Base-by-base conservation (phyloP, 345 rosid species). In the Camelina hispida region DNA sequence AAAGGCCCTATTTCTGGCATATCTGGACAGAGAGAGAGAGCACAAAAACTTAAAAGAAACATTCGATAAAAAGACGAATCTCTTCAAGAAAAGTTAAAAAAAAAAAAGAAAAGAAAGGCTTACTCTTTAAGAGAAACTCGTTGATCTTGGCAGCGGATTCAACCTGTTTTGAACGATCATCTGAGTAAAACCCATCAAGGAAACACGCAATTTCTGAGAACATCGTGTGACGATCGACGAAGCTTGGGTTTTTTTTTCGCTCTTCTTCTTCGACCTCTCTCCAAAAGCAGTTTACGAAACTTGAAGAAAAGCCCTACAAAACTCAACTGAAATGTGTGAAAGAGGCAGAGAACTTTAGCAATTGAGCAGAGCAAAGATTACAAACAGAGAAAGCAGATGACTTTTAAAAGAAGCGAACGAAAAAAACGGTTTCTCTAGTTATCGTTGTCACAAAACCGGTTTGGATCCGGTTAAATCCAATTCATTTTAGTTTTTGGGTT, bases 251-350 rank as follows among this genome's bases (percentile, higher is more conserved):
- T n/a, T 28, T 28, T 28, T 28, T 15, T 43, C 28, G 28, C 30
- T 28, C 30, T 9, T 46, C 50, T 46, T 46, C 50, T 44, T 44
- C 9, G 16, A 53, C 32, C 34, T 22, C 34, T 22, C n/a, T 25
- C 17, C 59, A 7, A 25, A 54, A 25, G 59, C 16, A 13, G 25
- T 28, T 14, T 28, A 28, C 37, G 30, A 55, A 55, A 55, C 18
- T 54, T 55, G 37, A 55, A 55, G 59, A 54, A 2, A 54, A 54
- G 25, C 37, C 37, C 59, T 55, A 55, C 4, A 44, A 44, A 14
- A 5, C 48, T 44, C 16, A 44, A 15, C 17, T 44, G 16, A 15
- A 44, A 44, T 44, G 51, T 44, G 51, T n/a, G 51, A 46, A 46
- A n/a, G 20, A 46, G 51, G 51, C 4, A 46, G 3, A n/a, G 51